Evolutionary conservation across 495 filamentous ascomycete genomes (phyloP), one percentile per base, ranked within the genome.

Genomic region (Ascobolus immersus): DNA sequence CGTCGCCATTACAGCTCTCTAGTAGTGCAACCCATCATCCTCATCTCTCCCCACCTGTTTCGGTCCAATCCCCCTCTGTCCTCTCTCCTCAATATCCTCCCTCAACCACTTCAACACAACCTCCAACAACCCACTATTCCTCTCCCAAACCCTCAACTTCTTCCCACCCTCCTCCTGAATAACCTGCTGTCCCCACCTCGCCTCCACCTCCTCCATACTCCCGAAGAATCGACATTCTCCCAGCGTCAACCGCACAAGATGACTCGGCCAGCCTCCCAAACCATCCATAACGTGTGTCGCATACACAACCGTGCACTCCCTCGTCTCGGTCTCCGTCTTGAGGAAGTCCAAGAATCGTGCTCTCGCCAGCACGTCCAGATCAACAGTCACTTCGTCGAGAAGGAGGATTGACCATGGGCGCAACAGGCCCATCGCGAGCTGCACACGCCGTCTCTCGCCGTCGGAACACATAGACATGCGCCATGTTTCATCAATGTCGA

Each of bases 261-360:
- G 82, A 0, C 73, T 90, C 32, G 86, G 86, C 86, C 86, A 99
- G 21, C 66, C 66, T 1, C 77, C 77, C 17, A 93, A 51, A 41
- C 90, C 89, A 48, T 99, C 86, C 44, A 99, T 51, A 34, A 99
- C 92, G 51, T 99, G 86, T 13, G 86, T 94, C 17, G 86, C 86
- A 53, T 99, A 99, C 17, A 94, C 82, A 42, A 99, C 75, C 2
- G 86, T 92, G 49, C 80, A 91, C 7, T 65, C 53, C 30, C 89
- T 56, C 5, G 45, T 55, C 56, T 81, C 73, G 0, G 86, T 93
- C 63, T 99, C 86, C 14, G 60, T 60, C 49, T 78, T 77, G 47
- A 99, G 48, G 50, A 80, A 99, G 2, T 57, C 52, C n/a, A 99
- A 58, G 50, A 99, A 99, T 43, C 80, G 72, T 38, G 64, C 65